Percentiles rank a stretch among this genome's conserved stretches.
These are phyloP conservation scores for Alternaria atra DNA, from an alignment of 2,329 filamentous ascomycete species.

Conservation along the genomic window DNA sequence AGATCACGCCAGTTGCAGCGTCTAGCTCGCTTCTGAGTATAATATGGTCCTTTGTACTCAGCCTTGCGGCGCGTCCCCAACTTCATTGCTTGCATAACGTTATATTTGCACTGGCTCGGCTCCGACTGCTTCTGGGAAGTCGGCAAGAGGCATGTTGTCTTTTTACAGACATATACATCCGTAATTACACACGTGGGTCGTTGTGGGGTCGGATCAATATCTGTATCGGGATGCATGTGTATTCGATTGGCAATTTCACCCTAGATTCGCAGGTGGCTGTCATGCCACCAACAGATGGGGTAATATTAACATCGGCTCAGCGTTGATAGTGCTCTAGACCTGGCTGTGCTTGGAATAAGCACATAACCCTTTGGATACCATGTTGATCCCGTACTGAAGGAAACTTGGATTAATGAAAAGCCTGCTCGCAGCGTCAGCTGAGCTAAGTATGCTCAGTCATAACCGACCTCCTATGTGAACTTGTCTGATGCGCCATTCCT, in stretches of 20 bases:
- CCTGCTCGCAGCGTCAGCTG: slow-evolving; percentile 1
- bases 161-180: slow-evolving; percentile 11
- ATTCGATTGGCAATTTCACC: neutral
- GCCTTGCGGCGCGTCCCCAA: slow-evolving; percentile 11
- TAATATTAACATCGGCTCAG: slow-evolving; percentile 1
- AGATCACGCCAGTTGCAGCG: neutral
- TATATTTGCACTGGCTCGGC: slow-evolving; percentile 6
- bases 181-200: slow-evolving; percentile 11
- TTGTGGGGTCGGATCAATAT: slow-evolving; percentile 17
- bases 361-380: neutral
- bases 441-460: slow-evolving; percentile 4
- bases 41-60: slow-evolving; percentile 13
- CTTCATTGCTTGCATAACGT: slow-evolving; percentile 11
- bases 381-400: neutral
- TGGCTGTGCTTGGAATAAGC: slow-evolving; percentile 9
- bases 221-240: slow-evolving; percentile 3
- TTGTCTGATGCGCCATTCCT: neutral
- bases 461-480: neutral
- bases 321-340: slow-evolving; percentile 9
- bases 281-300: neutral
- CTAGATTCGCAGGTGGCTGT: slow-evolving; percentile 10
- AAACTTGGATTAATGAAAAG: neutral
- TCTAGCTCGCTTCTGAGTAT: slow-evolving; percentile 13
- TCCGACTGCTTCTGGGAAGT: neutral
- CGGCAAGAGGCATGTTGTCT: slow-evolving; percentile 9